A percentile compares a stretch with the other conserved stretches of the same genome.
These are phyloP conservation scores for Fusarium humuli DNA, from an alignment of 2,329 filamentous ascomycete genomes.

Conservation along the genomic window DNA sequence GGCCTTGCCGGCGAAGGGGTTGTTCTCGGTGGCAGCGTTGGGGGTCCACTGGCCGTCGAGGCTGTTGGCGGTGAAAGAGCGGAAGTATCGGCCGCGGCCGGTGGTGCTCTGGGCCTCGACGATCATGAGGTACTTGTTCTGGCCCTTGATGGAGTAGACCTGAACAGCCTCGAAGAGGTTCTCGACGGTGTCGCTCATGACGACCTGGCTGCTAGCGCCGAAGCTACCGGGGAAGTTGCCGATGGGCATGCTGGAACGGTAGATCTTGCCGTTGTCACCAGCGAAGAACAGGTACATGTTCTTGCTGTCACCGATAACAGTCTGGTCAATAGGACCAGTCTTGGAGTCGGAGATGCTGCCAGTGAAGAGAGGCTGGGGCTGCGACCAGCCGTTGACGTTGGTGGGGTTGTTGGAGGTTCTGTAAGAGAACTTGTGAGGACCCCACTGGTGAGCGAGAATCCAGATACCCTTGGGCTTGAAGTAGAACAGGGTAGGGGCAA, in stretches of 20 bases:
- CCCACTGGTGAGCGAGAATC: constrained; percentile 76
- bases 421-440: constrained; percentile 69
- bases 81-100: constrained; percentile 50
- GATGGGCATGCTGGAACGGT: constrained; percentile 72
- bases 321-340: constrained; percentile 70
- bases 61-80: constrained; percentile 66
- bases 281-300: constrained; percentile 77
- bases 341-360: neutral
- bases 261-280: constrained; percentile 75
- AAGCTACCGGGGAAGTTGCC: constrained; percentile 71
- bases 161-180: constrained; percentile 75
- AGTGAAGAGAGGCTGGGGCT: constrained; percentile 14
- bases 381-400: constrained; percentile 64
- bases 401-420: constrained; percentile 68
- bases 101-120: constrained; percentile 69
- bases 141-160: constrained; percentile 70
- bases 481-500: constrained; percentile 70
- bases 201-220: constrained; percentile 56
- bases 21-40: constrained; percentile 65
- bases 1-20: constrained; percentile 74
- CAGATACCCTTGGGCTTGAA: constrained; percentile 71
- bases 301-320: constrained; percentile 68
- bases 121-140: constrained; percentile 73
- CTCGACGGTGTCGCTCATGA: constrained; percentile 60
- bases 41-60: constrained; percentile 69